phyloP scores from a whole-genome alignment of 2,329 filamentous ascomycete genomes.

The Orbilia javanica region DNA sequence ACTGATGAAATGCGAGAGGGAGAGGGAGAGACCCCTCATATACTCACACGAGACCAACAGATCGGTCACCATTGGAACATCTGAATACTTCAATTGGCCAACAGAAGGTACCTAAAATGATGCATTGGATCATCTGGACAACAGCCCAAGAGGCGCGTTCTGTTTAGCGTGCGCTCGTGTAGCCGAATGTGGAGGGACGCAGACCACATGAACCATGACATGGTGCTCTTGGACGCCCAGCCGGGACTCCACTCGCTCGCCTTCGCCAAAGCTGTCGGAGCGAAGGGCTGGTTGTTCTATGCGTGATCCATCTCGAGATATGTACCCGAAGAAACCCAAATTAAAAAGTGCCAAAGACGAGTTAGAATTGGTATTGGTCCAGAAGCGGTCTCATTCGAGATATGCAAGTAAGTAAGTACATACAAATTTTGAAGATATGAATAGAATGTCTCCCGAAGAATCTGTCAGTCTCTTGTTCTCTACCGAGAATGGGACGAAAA shows the following conservation, averaged over 20 bases:
- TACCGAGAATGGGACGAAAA: conserved; percentile 26
- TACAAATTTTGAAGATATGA: background rate
- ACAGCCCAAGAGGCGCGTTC: conserved; percentile 43
- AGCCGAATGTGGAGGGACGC: conserved; percentile 35
- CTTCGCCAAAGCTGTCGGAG: background rate
- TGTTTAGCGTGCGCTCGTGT: conserved; percentile 48
- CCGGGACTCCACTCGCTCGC: conserved; percentile 29
- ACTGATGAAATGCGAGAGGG: background rate
- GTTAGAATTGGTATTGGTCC: background rate
- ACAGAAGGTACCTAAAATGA: conserved; percentile 15
- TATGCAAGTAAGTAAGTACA: background rate
- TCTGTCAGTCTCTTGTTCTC: background rate
- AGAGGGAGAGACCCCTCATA: no score
- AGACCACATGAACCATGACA: conserved; percentile 22
- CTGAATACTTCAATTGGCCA: conserved; percentile 9
- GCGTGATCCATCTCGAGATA: background rate
- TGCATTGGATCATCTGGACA: conserved; percentile 57
- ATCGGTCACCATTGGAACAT: background rate
- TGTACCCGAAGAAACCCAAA: background rate
- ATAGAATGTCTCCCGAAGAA: conserved; percentile 7
- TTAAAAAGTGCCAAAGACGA: background rate
- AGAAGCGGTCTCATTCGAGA: background rate
- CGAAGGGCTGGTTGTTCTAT: conserved; percentile 2
- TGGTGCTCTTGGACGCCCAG: conserved; percentile 19
- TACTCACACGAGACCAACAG: background rate